phyloP scores from a whole-genome alignment of 1,139 yeast genomes.

The Suhomyces bokatorum region DNA sequence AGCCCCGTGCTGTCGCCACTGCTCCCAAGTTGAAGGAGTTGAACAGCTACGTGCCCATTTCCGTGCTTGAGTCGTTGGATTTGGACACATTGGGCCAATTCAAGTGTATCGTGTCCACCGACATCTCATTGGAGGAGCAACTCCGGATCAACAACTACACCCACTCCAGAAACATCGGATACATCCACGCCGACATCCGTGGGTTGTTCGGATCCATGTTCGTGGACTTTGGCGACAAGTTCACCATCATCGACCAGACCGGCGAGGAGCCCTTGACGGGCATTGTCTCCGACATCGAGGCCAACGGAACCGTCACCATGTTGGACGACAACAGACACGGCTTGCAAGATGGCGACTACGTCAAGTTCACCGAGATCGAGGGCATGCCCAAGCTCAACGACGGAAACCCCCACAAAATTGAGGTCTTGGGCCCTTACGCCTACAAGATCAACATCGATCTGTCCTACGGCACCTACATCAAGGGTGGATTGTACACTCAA shows the following conservation, averaged over 20 bases:
- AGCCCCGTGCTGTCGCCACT: slow-evolving; percentile 72
- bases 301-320: slow-evolving; percentile 89
- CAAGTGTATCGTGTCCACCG: slow-evolving; percentile 84
- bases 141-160: slow-evolving; percentile 73
- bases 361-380: slow-evolving; percentile 82
- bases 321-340: slow-evolving; percentile 93
- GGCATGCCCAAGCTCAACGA: slow-evolving; percentile 71
- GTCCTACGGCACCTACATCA: slow-evolving; percentile 61
- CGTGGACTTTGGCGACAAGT: slow-evolving; percentile 84
- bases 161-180: slow-evolving; percentile 72
- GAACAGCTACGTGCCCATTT: slow-evolving; percentile 85
- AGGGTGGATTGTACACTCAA: slow-evolving; percentile 90
- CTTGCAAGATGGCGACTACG: slow-evolving; percentile 86
- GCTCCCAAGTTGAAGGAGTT: slow-evolving; percentile 71
- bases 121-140: slow-evolving; percentile 72
- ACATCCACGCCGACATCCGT: slow-evolving; percentile 75
- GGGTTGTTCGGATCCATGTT: slow-evolving; percentile 90
- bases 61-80: slow-evolving; percentile 58
- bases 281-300: slow-evolving; percentile 82
- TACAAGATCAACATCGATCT: slow-evolving; percentile 65
- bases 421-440: slow-evolving; percentile 92
- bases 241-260: slow-evolving; percentile 77
- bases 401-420: slow-evolving; percentile 70
- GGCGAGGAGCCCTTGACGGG: slow-evolving; percentile 94
- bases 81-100: slow-evolving; percentile 55